Base-by-base conservation (phyloP, 441 rosid species). In the Capsella rubella region DNA sequence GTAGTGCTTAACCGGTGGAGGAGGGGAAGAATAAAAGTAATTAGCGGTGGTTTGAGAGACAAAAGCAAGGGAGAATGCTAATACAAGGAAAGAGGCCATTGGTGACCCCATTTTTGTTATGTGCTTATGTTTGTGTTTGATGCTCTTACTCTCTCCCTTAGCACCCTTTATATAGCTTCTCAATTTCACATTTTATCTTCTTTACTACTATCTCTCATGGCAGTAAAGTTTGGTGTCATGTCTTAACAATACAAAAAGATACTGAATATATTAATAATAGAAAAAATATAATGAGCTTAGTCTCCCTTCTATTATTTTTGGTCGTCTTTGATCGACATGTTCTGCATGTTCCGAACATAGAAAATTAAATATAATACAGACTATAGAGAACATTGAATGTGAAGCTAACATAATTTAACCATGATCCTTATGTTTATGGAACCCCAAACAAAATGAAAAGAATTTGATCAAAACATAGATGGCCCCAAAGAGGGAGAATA, bases 1-100 rank as follows among this genome's bases (percentile, higher is more conserved):
- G 54, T 63, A 63, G 15, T 63, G 40, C 11, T 63, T 63, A 37
- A 16, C 64, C 16, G 54, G 72, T 13, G 81, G 81, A 18, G 79
- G 66, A 42, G 80, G 83, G 34, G 84, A 76, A 18, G 81, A 61
- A 57, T 78, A 72, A 32, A 28, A 51, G 68, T 79, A 71, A 37
- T 74, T 28, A 0, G 86, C 87, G 3, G 75, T 49, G 56, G 77
- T 72, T 77, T 78, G 59, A 10, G 73, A 60, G 3, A 81, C 80
- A 43, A 75, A 82, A 62, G 58, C 64, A 2, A 83, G 61, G 32
- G 89, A 82, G 49, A 85, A 8, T 4, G 79, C 50, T 15, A 79
- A 64, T 67, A 81, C 57, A 18, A 84, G 43, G 35, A 86, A 50
- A 61, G 78, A 83, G 72, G 77, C 79, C 81, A 66, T 77, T 54